Evolutionary conservation across 2,329 filamentous ascomycete genomes (phyloP).

Genomic region (Colletotrichum filicis): DNA sequence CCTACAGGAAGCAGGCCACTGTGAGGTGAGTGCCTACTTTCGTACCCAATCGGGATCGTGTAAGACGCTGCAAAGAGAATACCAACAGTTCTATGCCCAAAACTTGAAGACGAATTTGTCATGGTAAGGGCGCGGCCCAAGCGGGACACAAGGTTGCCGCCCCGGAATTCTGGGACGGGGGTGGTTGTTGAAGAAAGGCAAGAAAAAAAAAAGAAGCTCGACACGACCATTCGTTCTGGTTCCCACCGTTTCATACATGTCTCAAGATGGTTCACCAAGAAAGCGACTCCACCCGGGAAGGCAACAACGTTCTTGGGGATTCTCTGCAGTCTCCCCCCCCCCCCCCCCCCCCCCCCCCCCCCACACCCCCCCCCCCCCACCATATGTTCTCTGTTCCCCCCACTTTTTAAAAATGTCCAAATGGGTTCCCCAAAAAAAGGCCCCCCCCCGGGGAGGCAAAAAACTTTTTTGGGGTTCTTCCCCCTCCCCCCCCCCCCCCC

Average conservation of each 20-base stretch:
- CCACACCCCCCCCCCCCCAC: not conserved
- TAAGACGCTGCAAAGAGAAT: not conserved
- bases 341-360: not conserved
- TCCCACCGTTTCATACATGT: slow-evolving; percentile 33
- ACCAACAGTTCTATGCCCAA: not conserved
- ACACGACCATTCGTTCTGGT: slow-evolving; percentile 3
- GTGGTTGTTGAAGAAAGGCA: not conserved
- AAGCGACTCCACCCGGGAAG: not conserved
- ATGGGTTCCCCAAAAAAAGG: no score
- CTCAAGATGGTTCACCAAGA: slow-evolving; percentile 22
- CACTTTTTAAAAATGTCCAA: no score
- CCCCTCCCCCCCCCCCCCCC: no score
- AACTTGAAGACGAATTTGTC: slow-evolving; percentile 26
- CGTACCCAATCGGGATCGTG: not conserved
- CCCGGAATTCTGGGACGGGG: not conserved
- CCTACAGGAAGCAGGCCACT: not conserved
- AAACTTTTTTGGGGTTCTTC: no score
- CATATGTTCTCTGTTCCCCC: no score
- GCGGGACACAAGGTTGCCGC: not conserved
- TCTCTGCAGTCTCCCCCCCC: no score
- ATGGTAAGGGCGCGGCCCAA: slow-evolving; percentile 26
- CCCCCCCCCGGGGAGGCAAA: no score
- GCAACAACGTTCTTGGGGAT: not conserved
- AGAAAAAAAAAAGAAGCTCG: not conserved
- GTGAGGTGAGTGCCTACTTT: not conserved